A percentile compares a stretch with the other conserved stretches of the same genome.
Evolutionary conservation across 108 stramenopile species (phyloP).

Genomic region (Skeletonema marinoi): DNA sequence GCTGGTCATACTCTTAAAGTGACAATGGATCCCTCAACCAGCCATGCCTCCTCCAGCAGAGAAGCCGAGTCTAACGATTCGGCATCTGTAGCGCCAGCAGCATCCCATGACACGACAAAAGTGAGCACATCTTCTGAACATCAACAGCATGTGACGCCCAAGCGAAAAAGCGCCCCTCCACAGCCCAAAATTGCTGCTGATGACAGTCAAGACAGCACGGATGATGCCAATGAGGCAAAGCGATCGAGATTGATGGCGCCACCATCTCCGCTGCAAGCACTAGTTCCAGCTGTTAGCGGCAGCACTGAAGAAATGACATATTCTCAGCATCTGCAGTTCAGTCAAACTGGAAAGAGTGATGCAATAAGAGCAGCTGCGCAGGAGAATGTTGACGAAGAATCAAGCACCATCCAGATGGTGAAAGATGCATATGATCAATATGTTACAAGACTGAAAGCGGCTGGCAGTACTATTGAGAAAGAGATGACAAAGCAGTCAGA

Average conservation of each 20-base stretch:
- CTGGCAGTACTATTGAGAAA: background rate
- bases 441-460: background rate
- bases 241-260: background rate
- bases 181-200: no score
- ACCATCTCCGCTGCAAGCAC: background rate
- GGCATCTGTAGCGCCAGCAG: background rate
- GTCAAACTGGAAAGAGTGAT: background rate
- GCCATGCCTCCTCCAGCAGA: no score
- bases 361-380: background rate
- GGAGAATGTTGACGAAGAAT: background rate
- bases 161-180: background rate
- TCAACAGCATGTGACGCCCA: background rate
- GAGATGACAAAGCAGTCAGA: background rate
- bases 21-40: no score
- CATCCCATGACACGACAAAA: background rate
- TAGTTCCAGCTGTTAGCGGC: background rate
- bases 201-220: background rate
- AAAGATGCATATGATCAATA: background rate
- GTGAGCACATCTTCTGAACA: background rate
- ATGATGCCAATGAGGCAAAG: background rate
- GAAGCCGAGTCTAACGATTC: no score
- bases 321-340: background rate
- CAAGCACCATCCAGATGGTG: background rate
- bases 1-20: no score
- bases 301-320: background rate